Conservation (phyloP, 306 rosid genomes). For the Astragalus glycyphyllos region DNA sequence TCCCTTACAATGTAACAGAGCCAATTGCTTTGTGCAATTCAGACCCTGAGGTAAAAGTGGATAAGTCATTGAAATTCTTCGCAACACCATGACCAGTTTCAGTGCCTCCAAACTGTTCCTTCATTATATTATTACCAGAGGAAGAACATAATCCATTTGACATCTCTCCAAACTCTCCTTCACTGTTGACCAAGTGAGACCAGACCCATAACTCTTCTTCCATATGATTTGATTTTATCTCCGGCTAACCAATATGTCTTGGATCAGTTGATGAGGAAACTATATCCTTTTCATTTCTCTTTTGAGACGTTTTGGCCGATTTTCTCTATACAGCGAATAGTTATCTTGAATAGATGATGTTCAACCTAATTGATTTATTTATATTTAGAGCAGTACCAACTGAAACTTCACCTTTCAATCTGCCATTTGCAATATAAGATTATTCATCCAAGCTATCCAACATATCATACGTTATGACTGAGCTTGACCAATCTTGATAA, state of each 20-base stretch:
- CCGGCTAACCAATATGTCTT: constrained; percentile 41
- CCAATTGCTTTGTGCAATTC: constrained; percentile 63
- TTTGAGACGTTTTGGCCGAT: constrained; percentile 27
- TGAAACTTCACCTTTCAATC: no score
- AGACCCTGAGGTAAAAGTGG: constrained; percentile 59
- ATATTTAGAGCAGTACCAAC: no score
- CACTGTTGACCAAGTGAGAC: constrained; percentile 44
- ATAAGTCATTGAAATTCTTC: constrained; percentile 39
- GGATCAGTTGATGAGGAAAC: constrained; percentile 39
- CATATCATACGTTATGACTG: constrained; percentile 43
- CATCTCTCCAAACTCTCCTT: constrained; percentile 53
- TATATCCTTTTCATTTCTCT: constrained; percentile 40
- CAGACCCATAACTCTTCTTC: constrained; percentile 51
- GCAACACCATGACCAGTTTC: constrained; percentile 29
- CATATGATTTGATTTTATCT: constrained; percentile 47
- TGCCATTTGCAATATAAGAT: no score
- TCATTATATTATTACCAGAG: constrained; percentile 38
- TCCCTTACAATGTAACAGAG: constrained; percentile 42
- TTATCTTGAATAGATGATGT: constrained; percentile 44
- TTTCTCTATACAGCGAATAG: constrained; percentile 32
- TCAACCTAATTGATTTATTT: constrained; percentile 30
- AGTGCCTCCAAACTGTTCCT: constrained; percentile 47
- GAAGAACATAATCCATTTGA: constrained; percentile 41
- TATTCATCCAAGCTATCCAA: constrained; percentile 49
- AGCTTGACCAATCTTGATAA: constrained; percentile 48